These are phyloP conservation scores for Phytomonas francai DNA, from an alignment of 208 protist species.

Conservation along the genomic window DNA sequence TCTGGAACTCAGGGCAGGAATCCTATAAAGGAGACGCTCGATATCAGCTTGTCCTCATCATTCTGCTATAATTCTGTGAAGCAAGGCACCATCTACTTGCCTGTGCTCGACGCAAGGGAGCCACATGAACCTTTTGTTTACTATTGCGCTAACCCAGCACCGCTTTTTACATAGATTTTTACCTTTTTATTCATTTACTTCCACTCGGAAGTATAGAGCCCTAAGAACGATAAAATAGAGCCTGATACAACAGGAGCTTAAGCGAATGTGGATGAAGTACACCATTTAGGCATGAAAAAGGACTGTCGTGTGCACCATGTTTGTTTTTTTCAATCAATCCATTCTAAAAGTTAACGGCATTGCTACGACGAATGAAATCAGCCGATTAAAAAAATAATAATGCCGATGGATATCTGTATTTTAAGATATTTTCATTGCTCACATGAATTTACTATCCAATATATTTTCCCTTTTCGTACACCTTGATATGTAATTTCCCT, in stretches of 20 bases:
- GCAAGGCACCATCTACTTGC: not conserved
- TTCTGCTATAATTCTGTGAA: not conserved
- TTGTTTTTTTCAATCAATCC: not conserved
- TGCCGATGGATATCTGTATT: not conserved
- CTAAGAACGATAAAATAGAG: not conserved
- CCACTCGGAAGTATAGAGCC: not conserved
- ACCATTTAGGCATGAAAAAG: not conserved
- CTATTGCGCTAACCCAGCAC: conserved; percentile 67
- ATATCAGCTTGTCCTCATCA: not conserved
- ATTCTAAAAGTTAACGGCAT: not conserved
- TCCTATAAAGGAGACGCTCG: not conserved
- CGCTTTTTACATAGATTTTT: not conserved
- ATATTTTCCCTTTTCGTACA: conserved; percentile 7
- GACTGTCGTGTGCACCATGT: not conserved
- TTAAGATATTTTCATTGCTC: not conserved
- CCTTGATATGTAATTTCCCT: not conserved
- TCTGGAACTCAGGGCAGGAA: not conserved
- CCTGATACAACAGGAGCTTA: not conserved
- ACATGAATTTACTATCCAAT: conserved; percentile 10
- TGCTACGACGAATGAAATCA: not conserved
- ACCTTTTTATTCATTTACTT: conserved; percentile 16
- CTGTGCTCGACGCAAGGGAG: conserved; percentile 11
- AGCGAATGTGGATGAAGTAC: not conserved
- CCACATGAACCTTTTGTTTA: conserved; percentile 42
- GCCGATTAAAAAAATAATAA: not conserved